These are phyloP conservation scores for Pleurotus citrinopileatus DNA, from an alignment of 768 basidiomycete species.

Conservation along the genomic window DNA sequence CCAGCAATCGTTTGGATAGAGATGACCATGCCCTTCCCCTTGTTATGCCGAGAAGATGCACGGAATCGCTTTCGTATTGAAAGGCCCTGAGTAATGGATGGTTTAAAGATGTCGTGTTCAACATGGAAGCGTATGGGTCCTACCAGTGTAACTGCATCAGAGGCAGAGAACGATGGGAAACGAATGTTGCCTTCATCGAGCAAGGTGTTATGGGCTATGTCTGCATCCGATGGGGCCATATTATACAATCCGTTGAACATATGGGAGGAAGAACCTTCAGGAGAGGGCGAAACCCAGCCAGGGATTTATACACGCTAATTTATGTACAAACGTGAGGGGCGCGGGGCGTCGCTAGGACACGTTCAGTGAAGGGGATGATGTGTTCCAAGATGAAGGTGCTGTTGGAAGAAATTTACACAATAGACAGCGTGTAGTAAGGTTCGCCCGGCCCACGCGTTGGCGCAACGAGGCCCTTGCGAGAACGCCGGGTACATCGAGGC, in stretches of 20 bases:
- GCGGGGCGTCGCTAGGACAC: not conserved
- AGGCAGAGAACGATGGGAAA: constrained; percentile 70
- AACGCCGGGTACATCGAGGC: not conserved
- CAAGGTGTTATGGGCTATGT: constrained; percentile 69
- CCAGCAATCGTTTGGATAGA: constrained; percentile 79
- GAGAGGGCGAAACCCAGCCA: constrained; percentile 4
- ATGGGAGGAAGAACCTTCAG: constrained; percentile 8
- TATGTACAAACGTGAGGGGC: constrained; percentile 6
- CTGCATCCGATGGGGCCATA: constrained; percentile 66
- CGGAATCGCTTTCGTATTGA: constrained; percentile 85
- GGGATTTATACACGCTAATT: constrained; percentile 3
- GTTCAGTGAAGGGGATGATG: not conserved
- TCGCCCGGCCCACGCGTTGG: not conserved
- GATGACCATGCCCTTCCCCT: constrained; percentile 79
- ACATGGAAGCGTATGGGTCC: constrained; percentile 9
- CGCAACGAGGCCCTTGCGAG: constrained; percentile 3
- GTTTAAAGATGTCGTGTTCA: constrained; percentile 1
- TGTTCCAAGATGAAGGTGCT: not conserved
- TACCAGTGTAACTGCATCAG: constrained; percentile 78
- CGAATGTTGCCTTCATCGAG: constrained; percentile 68
- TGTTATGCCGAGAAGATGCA: constrained; percentile 62
- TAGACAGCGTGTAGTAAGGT: constrained; percentile 8
- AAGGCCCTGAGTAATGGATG: constrained; percentile 40
- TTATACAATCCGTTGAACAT: constrained; percentile 68
- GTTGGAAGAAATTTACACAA: constrained; percentile 4